These are phyloP conservation scores for Boeremia lycopersici DNA, from an alignment of 2,329 filamentous ascomycete genomes.

Conservation along the genomic window DNA sequence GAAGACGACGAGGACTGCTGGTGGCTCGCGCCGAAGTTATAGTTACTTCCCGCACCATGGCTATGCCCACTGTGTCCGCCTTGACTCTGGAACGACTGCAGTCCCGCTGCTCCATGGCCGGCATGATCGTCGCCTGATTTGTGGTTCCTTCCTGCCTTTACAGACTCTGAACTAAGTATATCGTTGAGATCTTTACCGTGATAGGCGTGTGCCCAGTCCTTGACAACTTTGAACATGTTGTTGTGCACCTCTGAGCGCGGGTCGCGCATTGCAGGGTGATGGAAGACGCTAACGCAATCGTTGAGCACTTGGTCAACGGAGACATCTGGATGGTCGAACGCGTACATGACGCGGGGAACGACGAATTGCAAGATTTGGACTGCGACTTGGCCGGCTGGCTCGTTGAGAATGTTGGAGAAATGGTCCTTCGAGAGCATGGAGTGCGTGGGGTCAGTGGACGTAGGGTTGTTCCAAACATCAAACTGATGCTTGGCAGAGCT, in stretches of 20 bases:
- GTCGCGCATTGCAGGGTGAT: slow-evolving; percentile 85
- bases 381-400: slow-evolving; percentile 56
- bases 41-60: slow-evolving; percentile 22
- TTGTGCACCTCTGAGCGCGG: slow-evolving; percentile 78
- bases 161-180: slow-evolving; percentile 81
- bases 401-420: slow-evolving; percentile 58
- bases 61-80: slow-evolving; percentile 27
- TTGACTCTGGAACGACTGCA: slow-evolving; percentile 29
- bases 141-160: slow-evolving; percentile 84
- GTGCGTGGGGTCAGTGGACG: slow-evolving; percentile 57
- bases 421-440: slow-evolving; percentile 60
- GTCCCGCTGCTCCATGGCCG: slow-evolving; percentile 38
- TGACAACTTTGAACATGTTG: slow-evolving; percentile 87
- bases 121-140: slow-evolving; percentile 45
- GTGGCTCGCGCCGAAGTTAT: slow-evolving; percentile 16
- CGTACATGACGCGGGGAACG: slow-evolving; percentile 85
- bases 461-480: slow-evolving; percentile 56
- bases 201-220: slow-evolving; percentile 77
- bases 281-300: slow-evolving; percentile 82
- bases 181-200: slow-evolving; percentile 71
- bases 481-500: slow-evolving; percentile 58
- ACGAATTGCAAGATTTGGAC: slow-evolving; percentile 77
- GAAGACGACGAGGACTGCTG: slow-evolving; percentile 17
- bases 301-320: slow-evolving; percentile 82
- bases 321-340: slow-evolving; percentile 87